phyloP scores from a whole-genome alignment of 169 alveolate genomes.

The Cryptosporidium sp. region DNA sequence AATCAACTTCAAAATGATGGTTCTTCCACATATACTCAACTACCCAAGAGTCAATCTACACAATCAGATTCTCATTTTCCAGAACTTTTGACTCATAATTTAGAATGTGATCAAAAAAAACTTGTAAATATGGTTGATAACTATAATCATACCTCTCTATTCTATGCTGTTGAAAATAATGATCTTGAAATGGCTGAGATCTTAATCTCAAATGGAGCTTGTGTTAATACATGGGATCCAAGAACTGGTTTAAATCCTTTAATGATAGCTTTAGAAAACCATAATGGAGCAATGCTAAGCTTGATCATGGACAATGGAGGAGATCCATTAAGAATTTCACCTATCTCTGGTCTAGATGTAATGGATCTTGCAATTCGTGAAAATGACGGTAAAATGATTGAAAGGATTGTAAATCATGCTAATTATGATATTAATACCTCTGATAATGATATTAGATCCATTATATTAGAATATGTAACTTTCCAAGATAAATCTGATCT shows the following conservation, averaged over 20 bases:
- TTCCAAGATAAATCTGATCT: slow-evolving; percentile 30
- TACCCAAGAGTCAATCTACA: background rate
- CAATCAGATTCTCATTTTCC: background rate
- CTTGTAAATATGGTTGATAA: slow-evolving; percentile 65
- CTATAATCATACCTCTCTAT: slow-evolving; percentile 61
- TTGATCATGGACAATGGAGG: slow-evolving; percentile 65
- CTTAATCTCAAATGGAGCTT: slow-evolving; percentile 36
- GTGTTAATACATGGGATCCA: slow-evolving; percentile 70
- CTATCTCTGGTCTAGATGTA: slow-evolving; percentile 57
- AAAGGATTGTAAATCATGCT: slow-evolving; percentile 35
- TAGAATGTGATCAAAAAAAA: background rate
- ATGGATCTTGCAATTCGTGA: slow-evolving; percentile 61
- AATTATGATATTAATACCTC: slow-evolving; percentile 50
- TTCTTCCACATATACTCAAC: background rate
- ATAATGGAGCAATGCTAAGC: slow-evolving; percentile 73
- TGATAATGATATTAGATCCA: slow-evolving; percentile 12
- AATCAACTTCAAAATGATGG: background rate
- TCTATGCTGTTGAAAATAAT: slow-evolving; percentile 67
- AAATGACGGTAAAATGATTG: slow-evolving; percentile 54
- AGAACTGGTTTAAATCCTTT: slow-evolving; percentile 51
- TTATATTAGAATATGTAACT: slow-evolving; percentile 41
- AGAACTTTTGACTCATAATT: background rate
- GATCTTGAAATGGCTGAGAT: slow-evolving; percentile 69
- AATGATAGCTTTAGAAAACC: slow-evolving; percentile 63
- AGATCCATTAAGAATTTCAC: slow-evolving; percentile 66